Conservation (phyloP, 768 basidiomycete species). For the Leccinum rimulosum region DNA sequence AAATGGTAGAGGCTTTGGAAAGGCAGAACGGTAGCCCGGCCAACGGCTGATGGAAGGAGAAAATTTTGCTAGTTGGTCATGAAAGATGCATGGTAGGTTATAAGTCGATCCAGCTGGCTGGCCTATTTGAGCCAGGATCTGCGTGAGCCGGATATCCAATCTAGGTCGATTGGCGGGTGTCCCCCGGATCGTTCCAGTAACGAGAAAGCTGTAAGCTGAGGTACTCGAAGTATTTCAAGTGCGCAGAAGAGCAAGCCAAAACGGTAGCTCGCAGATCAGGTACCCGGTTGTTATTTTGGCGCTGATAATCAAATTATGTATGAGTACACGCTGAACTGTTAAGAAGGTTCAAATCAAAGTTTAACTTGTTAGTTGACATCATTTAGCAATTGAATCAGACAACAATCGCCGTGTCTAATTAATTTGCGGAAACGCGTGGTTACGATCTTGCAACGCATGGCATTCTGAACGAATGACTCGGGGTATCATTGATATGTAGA, state of each 20-base stretch:
- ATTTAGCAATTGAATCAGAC: background rate
- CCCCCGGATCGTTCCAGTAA: background rate
- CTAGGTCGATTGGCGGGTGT: background rate
- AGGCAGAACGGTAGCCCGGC: constrained; percentile 13
- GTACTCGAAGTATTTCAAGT: background rate
- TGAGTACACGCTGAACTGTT: background rate
- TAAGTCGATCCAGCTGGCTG: background rate
- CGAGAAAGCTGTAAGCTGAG: background rate
- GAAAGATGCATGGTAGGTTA: constrained; percentile 1
- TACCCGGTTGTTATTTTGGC: background rate
- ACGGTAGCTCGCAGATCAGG: background rate
- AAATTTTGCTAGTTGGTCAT: background rate
- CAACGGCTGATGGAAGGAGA: constrained; percentile 8
- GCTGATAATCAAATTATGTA: background rate
- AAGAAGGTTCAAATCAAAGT: background rate
- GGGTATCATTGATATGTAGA: background rate
- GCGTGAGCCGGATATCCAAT: background rate
- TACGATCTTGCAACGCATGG: background rate
- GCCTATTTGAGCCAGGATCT: background rate
- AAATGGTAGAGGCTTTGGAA: constrained; percentile 5
- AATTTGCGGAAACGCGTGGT: background rate
- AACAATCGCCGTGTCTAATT: background rate
- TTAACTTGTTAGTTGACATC: background rate
- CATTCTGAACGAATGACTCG: background rate
- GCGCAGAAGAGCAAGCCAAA: background rate